A percentile compares a stretch with the other conserved stretches of the same genome.
Evolutionary conservation across 2,329 filamentous ascomycete genomes (phyloP).

Genomic region (Dothiorella sarmentorum): DNA sequence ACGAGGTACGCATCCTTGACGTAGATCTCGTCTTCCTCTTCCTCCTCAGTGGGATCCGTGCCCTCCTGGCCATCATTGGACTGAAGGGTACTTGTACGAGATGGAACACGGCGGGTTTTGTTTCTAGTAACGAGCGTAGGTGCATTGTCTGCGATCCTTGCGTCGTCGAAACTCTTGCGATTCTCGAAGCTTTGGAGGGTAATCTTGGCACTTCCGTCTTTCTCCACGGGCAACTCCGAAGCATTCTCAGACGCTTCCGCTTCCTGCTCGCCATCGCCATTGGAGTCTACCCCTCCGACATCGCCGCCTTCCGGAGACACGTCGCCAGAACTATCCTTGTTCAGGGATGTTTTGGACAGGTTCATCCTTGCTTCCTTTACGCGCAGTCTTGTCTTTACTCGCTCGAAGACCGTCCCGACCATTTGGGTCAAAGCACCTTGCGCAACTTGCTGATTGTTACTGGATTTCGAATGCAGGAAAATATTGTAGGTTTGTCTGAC

Average conservation of each 20-base stretch:
- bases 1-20: slow-evolving; percentile 96
- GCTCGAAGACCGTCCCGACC: slow-evolving; percentile 96
- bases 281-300: slow-evolving; percentile 38
- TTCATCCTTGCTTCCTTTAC: slow-evolving; percentile 77
- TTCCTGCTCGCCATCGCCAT: slow-evolving; percentile 35
- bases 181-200: slow-evolving; percentile 68
- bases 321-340: slow-evolving; percentile 36
- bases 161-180: slow-evolving; percentile 63
- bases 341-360: slow-evolving; percentile 43
- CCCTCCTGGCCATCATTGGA: slow-evolving; percentile 7
- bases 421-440: slow-evolving; percentile 97
- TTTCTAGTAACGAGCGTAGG: slow-evolving; percentile 64
- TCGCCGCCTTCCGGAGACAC: slow-evolving; percentile 28
- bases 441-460: slow-evolving; percentile 92
- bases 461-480: slow-evolving; percentile 90
- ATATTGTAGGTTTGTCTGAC: slow-evolving; percentile 99
- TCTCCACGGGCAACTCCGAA: slow-evolving; percentile 45
- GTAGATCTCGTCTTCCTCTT: slow-evolving; percentile 89
- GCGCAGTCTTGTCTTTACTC: slow-evolving; percentile 80
- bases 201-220: slow-evolving; percentile 54
- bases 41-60: slow-evolving; percentile 57
- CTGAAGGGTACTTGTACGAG: not conserved
- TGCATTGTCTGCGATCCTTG: slow-evolving; percentile 62
- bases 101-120: slow-evolving; percentile 32
- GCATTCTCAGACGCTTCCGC: slow-evolving; percentile 33